Conservation (phyloP, 176 grass and related monocot species). For the Rhipidocladum racemiflorum region DNA sequence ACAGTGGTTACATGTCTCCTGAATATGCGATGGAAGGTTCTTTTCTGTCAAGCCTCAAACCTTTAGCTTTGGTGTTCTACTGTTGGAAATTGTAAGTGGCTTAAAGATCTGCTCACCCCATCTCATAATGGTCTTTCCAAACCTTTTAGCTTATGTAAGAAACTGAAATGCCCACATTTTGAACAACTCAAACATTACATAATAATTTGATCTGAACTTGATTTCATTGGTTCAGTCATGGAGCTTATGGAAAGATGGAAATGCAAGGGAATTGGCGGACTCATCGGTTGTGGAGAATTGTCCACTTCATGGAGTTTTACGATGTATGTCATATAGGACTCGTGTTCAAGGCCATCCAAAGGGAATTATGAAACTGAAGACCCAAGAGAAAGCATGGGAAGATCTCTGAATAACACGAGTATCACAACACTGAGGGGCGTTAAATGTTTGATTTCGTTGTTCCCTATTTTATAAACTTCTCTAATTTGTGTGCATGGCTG, state of each 20-base stretch:
- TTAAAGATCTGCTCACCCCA: conserved; percentile 35
- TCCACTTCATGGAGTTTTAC: conserved; percentile 12
- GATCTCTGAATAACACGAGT: conserved; percentile 10
- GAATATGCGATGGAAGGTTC: conserved; percentile 45
- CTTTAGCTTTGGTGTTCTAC: conserved; percentile 57
- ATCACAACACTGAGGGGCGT: not conserved
- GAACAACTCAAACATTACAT: not conserved
- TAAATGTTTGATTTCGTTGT: not conserved
- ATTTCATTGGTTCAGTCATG: conserved; percentile 47
- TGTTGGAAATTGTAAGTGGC: conserved; percentile 50
- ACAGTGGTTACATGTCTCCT: conserved; percentile 55
- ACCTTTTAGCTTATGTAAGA: conserved; percentile 39
- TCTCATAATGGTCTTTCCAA: not conserved
- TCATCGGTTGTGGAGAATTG: conserved; percentile 23
- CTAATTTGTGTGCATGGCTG: not conserved
- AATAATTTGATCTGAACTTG: not conserved
- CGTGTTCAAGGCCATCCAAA: conserved; percentile 48
- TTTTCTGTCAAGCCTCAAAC: conserved; percentile 63
- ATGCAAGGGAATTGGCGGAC: conserved; percentile 38
- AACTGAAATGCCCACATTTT: not conserved
- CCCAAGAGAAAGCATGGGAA: not conserved
- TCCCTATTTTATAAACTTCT: not conserved
- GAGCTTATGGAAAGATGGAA: conserved; percentile 48
- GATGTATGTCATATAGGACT: conserved; percentile 44
- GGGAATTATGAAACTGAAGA: not conserved